Conservation (phyloP, 441 rosid species). For the Breynia disticha region DNA sequence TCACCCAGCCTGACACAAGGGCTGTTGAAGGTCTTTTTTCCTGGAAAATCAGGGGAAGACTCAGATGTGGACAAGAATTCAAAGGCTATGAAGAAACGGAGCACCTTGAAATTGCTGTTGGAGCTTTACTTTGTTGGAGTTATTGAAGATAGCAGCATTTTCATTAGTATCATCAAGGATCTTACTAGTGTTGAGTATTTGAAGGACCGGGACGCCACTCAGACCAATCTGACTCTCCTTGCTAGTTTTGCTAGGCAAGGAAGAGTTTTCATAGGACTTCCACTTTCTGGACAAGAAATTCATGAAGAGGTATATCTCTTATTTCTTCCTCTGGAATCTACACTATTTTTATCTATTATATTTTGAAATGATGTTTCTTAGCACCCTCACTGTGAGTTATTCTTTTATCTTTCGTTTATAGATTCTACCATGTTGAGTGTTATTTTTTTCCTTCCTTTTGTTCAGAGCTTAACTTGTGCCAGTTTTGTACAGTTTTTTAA, state of each 20-base stretch:
- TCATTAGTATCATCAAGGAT: slow-evolving; percentile 85
- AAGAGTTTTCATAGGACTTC: slow-evolving; percentile 77
- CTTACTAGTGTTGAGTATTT: slow-evolving; percentile 72
- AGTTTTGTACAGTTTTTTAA: slow-evolving; percentile 60
- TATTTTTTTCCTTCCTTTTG: neutral
- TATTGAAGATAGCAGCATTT: slow-evolving; percentile 63
- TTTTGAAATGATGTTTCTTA: no score
- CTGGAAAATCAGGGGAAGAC: slow-evolving; percentile 91
- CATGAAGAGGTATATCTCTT: slow-evolving; percentile 57
- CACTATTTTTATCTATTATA: slow-evolving; percentile 3
- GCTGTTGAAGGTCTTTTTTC: slow-evolving; percentile 80
- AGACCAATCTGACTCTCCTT: slow-evolving; percentile 85
- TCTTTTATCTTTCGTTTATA: neutral
- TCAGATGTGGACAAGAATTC: slow-evolving; percentile 69
- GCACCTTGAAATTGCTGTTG: slow-evolving; percentile 77
- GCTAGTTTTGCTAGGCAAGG: slow-evolving; percentile 98
- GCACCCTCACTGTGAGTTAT: no score
- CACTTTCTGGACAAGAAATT: slow-evolving; percentile 71
- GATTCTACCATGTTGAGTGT: neutral
- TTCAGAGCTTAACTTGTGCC: slow-evolving; percentile 15
- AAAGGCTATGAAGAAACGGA: slow-evolving; percentile 93
- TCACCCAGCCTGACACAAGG: slow-evolving; percentile 83
- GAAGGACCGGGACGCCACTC: slow-evolving; percentile 91
- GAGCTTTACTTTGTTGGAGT: slow-evolving; percentile 96
- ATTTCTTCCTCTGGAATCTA: neutral